Percentiles rank a stretch among this genome's conserved stretches.
phyloP scores from a whole-genome alignment of 2,329 filamentous ascomycete genomes.

The Teratosphaeria epicoccoides region DNA sequence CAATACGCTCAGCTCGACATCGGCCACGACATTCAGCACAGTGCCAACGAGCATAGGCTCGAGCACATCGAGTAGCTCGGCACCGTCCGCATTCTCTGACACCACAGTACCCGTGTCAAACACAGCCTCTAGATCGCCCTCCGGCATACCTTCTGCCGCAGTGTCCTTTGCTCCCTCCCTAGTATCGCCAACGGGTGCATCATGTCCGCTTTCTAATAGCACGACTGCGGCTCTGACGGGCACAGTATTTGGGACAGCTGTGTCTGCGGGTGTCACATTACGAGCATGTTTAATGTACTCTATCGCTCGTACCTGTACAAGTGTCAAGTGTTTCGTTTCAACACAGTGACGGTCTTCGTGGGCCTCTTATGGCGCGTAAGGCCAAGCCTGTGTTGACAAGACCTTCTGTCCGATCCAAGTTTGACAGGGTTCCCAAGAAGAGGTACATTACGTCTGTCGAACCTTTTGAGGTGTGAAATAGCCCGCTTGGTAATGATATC shows the following conservation, averaged over 20 bases:
- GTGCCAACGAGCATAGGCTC: not conserved
- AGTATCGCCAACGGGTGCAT: not conserved
- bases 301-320: not conserved
- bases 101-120: not conserved
- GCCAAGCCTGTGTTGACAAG: too few species aligned
- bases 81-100: not conserved
- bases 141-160: not conserved
- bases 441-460: too few species aligned
- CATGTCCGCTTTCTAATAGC: not conserved
- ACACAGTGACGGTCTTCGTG: not conserved
- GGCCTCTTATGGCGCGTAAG: not conserved
- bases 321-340: not conserved
- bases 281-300: not conserved
- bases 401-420: too few species aligned
- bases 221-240: not conserved
- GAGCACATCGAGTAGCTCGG: not conserved
- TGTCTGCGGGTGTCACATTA: not conserved
- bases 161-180: not conserved
- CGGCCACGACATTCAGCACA: not conserved
- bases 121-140: not conserved
- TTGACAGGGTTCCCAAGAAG: too few species aligned
- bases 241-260: not conserved
- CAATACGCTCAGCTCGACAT: not conserved
- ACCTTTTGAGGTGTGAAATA: too few species aligned
- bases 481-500: too few species aligned